Evolutionary conservation across 139 green algal genomes (phyloP).

Genomic region (Volvox africanus): DNA sequence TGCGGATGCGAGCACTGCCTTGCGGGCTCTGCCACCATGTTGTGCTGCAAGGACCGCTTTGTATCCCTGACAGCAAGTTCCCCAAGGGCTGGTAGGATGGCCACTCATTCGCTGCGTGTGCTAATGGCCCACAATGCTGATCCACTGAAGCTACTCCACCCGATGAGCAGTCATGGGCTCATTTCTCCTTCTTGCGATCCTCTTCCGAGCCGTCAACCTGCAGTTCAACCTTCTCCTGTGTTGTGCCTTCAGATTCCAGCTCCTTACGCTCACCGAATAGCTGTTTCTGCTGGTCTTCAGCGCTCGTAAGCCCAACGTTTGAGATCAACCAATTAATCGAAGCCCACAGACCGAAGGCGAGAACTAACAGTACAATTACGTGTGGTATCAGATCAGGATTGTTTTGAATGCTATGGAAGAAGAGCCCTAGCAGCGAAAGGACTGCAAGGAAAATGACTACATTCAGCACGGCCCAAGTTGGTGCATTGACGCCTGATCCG

Average conservation of each 20-base stretch:
- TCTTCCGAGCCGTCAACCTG: neutral
- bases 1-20: too few species aligned
- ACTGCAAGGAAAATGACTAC: constrained; percentile 22
- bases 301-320: constrained; percentile 30
- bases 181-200: constrained; percentile 18
- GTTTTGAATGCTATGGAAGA: constrained; percentile 20
- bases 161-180: too few species aligned
- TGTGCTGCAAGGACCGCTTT: too few species aligned
- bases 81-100: too few species aligned
- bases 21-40: too few species aligned
- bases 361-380: constrained; percentile 45
- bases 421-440: constrained; percentile 7
- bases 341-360: constrained; percentile 46
- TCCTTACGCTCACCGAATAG: neutral
- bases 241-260: neutral
- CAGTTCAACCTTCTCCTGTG: neutral
- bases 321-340: constrained; percentile 55
- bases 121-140: too few species aligned
- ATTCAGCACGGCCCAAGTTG: constrained; percentile 45
- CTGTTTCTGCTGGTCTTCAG: constrained; percentile 31
- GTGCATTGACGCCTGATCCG: constrained; percentile 38
- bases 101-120: too few species aligned
- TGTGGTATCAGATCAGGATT: constrained; percentile 46
- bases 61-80: too few species aligned
- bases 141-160: too few species aligned